These are phyloP conservation scores for Jimgerdemannia flammicorona DNA, from an alignment of 192 early-diverging fungal genomes.

Conservation along the genomic window DNA sequence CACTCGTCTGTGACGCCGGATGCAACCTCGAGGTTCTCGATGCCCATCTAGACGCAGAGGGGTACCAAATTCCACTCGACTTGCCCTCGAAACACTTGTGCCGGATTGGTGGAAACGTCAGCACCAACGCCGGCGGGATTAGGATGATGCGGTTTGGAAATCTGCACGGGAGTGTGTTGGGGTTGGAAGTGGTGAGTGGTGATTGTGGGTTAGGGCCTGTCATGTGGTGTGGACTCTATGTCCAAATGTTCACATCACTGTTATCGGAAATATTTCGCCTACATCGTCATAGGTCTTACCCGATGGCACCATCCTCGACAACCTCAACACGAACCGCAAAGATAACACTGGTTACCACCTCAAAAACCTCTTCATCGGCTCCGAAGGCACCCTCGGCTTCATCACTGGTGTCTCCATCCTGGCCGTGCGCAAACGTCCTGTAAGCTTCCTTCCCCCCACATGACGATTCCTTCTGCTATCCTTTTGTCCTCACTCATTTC, in stretches of 20 bases:
- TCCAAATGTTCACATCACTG: neutral
- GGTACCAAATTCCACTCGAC: constrained; percentile 87
- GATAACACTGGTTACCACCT: constrained; percentile 96
- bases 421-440: constrained; percentile 49
- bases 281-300: constrained; percentile 52
- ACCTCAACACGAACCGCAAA: constrained; percentile 77
- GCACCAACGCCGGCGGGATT: constrained; percentile 93
- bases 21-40: constrained; percentile 85
- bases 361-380: constrained; percentile 96
- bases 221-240: neutral
- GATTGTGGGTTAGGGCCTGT: neutral
- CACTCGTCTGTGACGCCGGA: constrained; percentile 85
- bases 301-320: constrained; percentile 84
- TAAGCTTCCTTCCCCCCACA: constrained; percentile 1
- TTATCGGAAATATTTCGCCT: neutral
- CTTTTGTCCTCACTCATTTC: neutral
- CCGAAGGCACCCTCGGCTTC: constrained; percentile 90
- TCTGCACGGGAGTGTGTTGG: constrained; percentile 88
- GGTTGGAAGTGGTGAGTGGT: constrained; percentile 73
- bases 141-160: constrained; percentile 88
- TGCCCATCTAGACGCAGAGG: constrained; percentile 69
- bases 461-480: neutral
- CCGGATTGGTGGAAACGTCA: constrained; percentile 93
- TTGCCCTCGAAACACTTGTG: constrained; percentile 77
- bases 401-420: constrained; percentile 87